Conservation (phyloP, 495 filamentous ascomycete species). For the Niebla homalea region DNA sequence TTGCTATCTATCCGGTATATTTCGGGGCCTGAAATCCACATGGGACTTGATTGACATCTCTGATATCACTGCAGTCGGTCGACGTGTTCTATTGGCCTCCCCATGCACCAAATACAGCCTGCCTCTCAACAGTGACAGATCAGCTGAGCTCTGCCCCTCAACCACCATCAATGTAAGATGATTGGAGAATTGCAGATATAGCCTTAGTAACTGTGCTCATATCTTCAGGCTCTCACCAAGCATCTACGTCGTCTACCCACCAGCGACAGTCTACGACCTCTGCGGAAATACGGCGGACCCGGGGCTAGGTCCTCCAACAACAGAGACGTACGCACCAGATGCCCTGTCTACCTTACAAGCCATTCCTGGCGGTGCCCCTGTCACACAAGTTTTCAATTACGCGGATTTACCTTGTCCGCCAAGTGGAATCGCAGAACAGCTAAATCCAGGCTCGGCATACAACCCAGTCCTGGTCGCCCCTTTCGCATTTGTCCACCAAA, state of each 20-base stretch:
- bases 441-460: not conserved
- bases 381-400: not conserved
- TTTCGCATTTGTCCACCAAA: no score
- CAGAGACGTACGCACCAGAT: not conserved
- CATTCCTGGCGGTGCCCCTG: not conserved
- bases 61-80: not conserved
- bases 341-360: not conserved
- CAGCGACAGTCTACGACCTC: not conserved
- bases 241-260: slow-evolving; percentile 1
- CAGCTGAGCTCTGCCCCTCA: not conserved
- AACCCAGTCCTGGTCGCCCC: not conserved
- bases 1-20: not conserved
- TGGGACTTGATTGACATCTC: not conserved
- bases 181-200: no score
- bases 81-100: slow-evolving; percentile 5
- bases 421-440: not conserved
- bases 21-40: no score
- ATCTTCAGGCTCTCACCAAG: not conserved
- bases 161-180: not conserved
- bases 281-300: slow-evolving; percentile 1
- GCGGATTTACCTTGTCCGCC: slow-evolving; percentile 6
- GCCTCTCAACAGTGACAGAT: slow-evolving; percentile 3
- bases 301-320: not conserved
- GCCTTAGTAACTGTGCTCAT: not conserved
- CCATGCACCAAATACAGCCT: slow-evolving; percentile 2